Conservation (phyloP, 495 filamentous ascomycete species). For the Xylaria grammica region DNA sequence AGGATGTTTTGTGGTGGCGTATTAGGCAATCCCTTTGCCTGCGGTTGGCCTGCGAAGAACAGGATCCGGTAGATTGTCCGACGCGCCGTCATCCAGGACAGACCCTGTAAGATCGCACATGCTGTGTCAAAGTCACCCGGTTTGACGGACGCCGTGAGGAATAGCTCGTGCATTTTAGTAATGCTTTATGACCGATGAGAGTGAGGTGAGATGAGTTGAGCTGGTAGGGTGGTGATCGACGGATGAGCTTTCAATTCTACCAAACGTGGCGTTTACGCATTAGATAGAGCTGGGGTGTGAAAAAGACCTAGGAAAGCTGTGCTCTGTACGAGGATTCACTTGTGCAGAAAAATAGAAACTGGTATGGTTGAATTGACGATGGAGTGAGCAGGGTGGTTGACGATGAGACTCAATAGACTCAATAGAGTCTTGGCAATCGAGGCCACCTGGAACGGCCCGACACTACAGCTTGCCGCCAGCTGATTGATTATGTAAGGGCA, state of each 20-base stretch:
- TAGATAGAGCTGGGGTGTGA: no score
- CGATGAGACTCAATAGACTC: no score
- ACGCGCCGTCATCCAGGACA: slow-evolving; percentile 46
- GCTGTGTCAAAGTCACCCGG: slow-evolving; percentile 42
- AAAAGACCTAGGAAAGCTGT: no score
- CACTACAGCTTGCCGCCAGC: no score
- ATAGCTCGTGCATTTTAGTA: slow-evolving; percentile 46
- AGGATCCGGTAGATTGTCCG: slow-evolving; percentile 41
- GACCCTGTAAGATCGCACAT: slow-evolving; percentile 44
- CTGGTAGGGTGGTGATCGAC: background rate
- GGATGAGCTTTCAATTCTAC: background rate
- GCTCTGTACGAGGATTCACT: background rate
- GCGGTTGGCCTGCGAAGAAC: slow-evolving; percentile 42
- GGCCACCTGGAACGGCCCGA: slow-evolving; percentile 5
- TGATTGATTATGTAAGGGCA: no score
- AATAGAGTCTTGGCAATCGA: background rate
- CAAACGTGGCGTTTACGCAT: no score
- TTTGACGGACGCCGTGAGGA: slow-evolving; percentile 44
- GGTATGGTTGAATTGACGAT: background rate
- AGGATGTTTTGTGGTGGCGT: slow-evolving; percentile 22
- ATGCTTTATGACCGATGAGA: background rate
- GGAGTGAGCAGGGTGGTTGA: background rate
- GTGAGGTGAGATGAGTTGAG: background rate
- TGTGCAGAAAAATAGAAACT: background rate
- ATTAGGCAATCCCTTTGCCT: slow-evolving; percentile 42